phyloP scores from a whole-genome alignment of 176 grass and related monocot species.

The Rhynchospora pubera region DNA sequence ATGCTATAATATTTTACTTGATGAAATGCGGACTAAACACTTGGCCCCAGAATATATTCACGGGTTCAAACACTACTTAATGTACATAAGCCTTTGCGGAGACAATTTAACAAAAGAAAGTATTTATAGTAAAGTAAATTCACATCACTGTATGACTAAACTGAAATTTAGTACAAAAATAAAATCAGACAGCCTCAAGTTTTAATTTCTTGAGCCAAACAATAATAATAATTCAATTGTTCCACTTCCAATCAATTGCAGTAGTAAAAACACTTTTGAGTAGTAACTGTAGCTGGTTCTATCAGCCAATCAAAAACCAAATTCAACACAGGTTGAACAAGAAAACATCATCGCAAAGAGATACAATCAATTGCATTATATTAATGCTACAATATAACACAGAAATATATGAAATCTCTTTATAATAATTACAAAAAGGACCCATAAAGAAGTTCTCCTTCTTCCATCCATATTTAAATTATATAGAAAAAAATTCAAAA shows the following conservation, averaged over 20 bases:
- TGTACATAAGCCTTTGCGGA: background rate
- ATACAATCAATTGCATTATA: background rate
- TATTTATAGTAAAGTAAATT: background rate
- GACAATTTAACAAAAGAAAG: background rate
- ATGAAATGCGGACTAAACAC: background rate
- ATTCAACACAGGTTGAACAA: background rate
- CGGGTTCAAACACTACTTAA: background rate
- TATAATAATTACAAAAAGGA: background rate
- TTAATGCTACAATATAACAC: background rate
- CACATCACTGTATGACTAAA: background rate
- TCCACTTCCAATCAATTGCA: background rate
- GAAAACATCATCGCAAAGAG: background rate
- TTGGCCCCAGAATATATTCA: background rate
- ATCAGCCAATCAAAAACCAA: conserved; percentile 2
- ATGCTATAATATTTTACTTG: background rate
- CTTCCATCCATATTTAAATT: background rate
- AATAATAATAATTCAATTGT: background rate
- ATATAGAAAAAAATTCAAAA: background rate
- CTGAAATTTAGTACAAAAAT: background rate
- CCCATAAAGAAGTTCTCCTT: background rate
- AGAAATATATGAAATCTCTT: background rate
- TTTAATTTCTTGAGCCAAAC: background rate
- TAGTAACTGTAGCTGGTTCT: background rate
- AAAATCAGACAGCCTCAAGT: background rate
- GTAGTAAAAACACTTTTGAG: background rate